Evolutionary conservation across 805 yeast species (phyloP), one percentile per base, ranked within the genome.

Genomic region (Peterozyma xylosa): DNA sequence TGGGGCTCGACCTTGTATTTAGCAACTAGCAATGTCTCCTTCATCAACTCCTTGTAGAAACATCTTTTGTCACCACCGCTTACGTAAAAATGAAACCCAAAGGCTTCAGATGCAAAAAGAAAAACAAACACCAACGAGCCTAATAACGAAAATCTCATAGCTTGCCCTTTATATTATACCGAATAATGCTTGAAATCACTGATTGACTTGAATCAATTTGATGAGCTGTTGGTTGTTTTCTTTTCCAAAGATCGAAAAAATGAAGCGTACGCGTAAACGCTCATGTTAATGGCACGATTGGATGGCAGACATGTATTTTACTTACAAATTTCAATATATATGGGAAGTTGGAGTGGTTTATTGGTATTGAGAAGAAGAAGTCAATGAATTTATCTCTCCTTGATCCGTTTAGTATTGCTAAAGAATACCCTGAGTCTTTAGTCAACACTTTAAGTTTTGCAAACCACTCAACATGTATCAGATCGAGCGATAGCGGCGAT

Each of bases 361-460:
- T 21, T 21, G 27, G 7, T 21, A 7, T 21, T 21, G 27, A 21
- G 7, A 21, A 5, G 27, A 21, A 21, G 7, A 21, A 21, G 27
- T 21, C 4, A 21, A 86, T 86, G 93, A 90, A 90, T 60, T 67
- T 89, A 32, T 71, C 93, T 9, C 70, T 91, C 18, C 76, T 86
- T 50, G 98, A 90, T 61, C 97, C 97, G 3, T 87, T 88, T 60
- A 79, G 91, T 2, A 89, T 91, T 17, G 82, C 95, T 16, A 88
- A 87, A 55, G 98, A 90, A 57, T 90, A 76, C 54, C 98, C 98
- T 0, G 96, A 90, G 48, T 74, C 82, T 1, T 73, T 87, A n/a
- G 74, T 84, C 2, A 80, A 80, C 48, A 80, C 90, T 0, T 63
- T 88, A 11, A 76, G 75, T 11, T 78, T 78, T 43, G 82, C 88